phyloP scores from a whole-genome alignment of 2,329 filamentous ascomycete genomes.

The Clarireedia monteithiana region DNA sequence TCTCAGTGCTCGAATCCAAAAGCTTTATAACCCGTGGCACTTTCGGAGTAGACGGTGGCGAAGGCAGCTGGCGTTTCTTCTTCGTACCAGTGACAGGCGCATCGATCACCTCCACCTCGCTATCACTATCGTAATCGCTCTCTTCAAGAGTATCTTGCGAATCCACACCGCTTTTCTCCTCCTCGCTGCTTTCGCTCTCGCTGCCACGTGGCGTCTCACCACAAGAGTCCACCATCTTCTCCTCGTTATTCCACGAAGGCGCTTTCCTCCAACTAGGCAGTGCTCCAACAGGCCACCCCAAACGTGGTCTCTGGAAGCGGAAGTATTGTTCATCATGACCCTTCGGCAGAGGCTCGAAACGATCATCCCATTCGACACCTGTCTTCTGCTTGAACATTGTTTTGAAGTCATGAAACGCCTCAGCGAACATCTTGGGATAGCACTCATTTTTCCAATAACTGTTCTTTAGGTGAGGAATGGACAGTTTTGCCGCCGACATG shows the following conservation, averaged over 20 bases:
- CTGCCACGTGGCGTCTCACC: not conserved
- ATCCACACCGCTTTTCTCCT: not conserved
- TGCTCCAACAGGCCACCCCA: slow-evolving; percentile 15
- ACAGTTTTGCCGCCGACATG: slow-evolving; percentile 46
- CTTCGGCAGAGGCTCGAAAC: slow-evolving; percentile 24
- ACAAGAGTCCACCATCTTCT: not conserved
- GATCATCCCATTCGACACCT: slow-evolving; percentile 51
- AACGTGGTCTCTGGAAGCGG: slow-evolving; percentile 11
- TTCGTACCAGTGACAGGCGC: not conserved
- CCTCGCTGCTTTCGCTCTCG: not conserved
- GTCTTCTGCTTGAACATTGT: slow-evolving; percentile 51
- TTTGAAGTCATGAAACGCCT: slow-evolving; percentile 44
- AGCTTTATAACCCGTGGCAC: not conserved
- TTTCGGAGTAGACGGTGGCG: not conserved
- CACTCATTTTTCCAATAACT: slow-evolving; percentile 30
- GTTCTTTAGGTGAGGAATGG: slow-evolving; percentile 27
- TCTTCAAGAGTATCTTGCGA: not conserved
- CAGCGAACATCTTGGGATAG: slow-evolving; percentile 35
- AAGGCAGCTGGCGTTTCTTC: not conserved
- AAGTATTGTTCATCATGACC: slow-evolving; percentile 4
- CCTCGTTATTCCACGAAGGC: not conserved
- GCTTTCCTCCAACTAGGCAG: slow-evolving; percentile 12
- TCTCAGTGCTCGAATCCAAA: not conserved
- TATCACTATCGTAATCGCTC: slow-evolving; percentile 6
- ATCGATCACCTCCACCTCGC: slow-evolving; percentile 3